These are phyloP conservation scores for Pseudovirgaria hyperparasitica DNA, from an alignment of 2,329 filamentous ascomycete genomes.

Conservation along the genomic window DNA sequence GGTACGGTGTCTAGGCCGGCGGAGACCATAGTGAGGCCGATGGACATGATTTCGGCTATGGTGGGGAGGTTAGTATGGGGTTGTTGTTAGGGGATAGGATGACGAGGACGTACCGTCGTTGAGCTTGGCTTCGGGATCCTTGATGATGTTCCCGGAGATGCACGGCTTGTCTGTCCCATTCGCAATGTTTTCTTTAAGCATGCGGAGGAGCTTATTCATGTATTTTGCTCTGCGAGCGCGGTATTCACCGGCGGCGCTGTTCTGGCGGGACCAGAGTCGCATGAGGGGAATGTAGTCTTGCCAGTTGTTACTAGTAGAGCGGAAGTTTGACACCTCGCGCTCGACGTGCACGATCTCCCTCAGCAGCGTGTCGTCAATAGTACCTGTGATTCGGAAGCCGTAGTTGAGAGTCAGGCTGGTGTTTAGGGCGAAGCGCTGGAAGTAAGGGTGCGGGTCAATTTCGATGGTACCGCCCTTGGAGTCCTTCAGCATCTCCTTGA, in stretches of 20 bases:
- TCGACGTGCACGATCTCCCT: conserved; percentile 66
- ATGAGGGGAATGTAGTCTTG: conserved; percentile 73
- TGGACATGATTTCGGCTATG: conserved; percentile 61
- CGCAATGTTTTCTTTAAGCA: conserved; percentile 47
- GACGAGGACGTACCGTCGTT: conserved; percentile 41
- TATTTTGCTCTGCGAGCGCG: conserved; percentile 56
- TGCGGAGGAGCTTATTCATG: conserved; percentile 44
- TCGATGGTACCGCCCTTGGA: conserved; percentile 48
- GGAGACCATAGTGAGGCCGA: conserved; percentile 71
- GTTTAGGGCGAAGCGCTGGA: conserved; percentile 65
- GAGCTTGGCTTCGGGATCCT: conserved; percentile 56
- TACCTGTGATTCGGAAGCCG: conserved; percentile 60
- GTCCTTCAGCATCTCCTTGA: conserved; percentile 58
- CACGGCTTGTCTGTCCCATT: conserved; percentile 55
- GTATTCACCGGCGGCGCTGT: conserved; percentile 50
- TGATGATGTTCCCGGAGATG: conserved; percentile 57
- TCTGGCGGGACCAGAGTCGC: conserved; percentile 50
- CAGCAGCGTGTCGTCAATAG: conserved; percentile 53
- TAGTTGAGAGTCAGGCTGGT: conserved; percentile 70
- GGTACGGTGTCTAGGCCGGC: conserved; percentile 74
- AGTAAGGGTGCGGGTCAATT: conserved; percentile 59
- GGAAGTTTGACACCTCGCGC: conserved; percentile 60
- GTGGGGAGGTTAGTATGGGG: conserved; percentile 11
- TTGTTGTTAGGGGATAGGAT: neutral
- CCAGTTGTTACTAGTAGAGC: conserved; percentile 72